phyloP scores from a whole-genome alignment of 2,329 filamentous ascomycete species.

The Hypoxylon sp. region DNA sequence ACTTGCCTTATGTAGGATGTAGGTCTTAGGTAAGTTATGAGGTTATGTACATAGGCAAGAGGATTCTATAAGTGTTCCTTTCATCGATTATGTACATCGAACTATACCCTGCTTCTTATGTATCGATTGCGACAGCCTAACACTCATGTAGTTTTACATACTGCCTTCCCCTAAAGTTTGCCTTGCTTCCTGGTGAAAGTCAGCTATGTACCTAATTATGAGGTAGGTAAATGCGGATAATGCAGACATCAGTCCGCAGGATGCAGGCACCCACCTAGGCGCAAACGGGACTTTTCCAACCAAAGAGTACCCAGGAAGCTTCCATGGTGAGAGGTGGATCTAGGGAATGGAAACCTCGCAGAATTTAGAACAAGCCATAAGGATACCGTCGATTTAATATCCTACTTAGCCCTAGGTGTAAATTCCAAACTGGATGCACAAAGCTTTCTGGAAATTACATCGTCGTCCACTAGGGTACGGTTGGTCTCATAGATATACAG shows the following conservation, averaged over 20 bases:
- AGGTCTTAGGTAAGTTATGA: no score
- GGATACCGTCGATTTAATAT: not conserved
- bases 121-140: not conserved
- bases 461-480: not conserved
- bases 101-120: not conserved
- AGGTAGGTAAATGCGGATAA: not conserved
- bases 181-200: not conserved
- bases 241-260: conserved; percentile 9
- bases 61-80: not conserved
- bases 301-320: not conserved
- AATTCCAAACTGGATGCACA: not conserved
- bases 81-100: not conserved
- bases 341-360: not conserved
- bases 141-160: not conserved
- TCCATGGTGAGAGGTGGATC: not conserved
- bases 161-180: not conserved
- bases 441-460: not conserved
- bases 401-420: not conserved
- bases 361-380: not conserved
- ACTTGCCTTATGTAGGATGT: no score
- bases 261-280: conserved; percentile 27
- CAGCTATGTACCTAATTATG: no score
- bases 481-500: not conserved
- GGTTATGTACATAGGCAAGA: not conserved
- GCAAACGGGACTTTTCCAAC: conserved; percentile 23